A percentile compares a stretch with the other conserved stretches of the same genome.
phyloP scores from a whole-genome alignment of 2,329 filamentous ascomycete genomes.

The Onygenales sp. region DNA sequence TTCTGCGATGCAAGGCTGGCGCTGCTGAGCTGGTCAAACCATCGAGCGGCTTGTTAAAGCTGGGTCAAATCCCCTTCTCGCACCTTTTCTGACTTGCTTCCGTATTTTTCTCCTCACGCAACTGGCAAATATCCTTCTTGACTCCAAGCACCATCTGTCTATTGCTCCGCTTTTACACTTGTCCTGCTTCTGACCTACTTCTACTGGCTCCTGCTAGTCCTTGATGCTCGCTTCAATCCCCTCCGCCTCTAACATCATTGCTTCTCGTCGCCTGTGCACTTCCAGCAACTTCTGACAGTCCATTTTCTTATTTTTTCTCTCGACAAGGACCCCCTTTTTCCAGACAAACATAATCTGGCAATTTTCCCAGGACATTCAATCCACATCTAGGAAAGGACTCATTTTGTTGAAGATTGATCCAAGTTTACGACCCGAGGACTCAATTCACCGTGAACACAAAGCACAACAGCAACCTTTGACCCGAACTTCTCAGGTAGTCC shows the following conservation, averaged over 20 bases:
- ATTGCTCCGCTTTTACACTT: background rate
- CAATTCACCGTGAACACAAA: conserved; percentile 15
- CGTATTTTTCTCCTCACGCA: conserved; percentile 2
- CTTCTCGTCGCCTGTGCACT: background rate
- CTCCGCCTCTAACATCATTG: conserved; percentile 12
- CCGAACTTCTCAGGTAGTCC: conserved; percentile 32
- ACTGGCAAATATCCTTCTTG: background rate
- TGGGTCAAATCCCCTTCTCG: conserved; percentile 9
- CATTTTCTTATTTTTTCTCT: conserved; percentile 8
- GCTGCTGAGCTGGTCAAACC: conserved; percentile 2
- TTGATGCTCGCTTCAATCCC: conserved; percentile 11
- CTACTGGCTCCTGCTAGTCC: background rate
- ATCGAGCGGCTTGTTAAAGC: conserved; percentile 8
- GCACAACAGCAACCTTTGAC: conserved; percentile 13
- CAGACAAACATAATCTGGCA: conserved; percentile 1
- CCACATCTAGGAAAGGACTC: conserved; percentile 14
- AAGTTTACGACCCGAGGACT: conserved; percentile 5
- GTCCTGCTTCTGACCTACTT: conserved; percentile 1
- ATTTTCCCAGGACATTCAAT: conserved; percentile 3
- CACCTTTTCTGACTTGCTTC: conserved; percentile 2
- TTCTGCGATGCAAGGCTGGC: background rate
- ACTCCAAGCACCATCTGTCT: conserved; percentile 1
- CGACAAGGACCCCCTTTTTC: background rate
- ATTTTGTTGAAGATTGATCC: conserved; percentile 17
- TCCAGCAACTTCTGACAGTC: background rate